These are phyloP conservation scores for Coemansia sp. DNA, from an alignment of 192 early-diverging fungal genomes.

Conservation along the genomic window DNA sequence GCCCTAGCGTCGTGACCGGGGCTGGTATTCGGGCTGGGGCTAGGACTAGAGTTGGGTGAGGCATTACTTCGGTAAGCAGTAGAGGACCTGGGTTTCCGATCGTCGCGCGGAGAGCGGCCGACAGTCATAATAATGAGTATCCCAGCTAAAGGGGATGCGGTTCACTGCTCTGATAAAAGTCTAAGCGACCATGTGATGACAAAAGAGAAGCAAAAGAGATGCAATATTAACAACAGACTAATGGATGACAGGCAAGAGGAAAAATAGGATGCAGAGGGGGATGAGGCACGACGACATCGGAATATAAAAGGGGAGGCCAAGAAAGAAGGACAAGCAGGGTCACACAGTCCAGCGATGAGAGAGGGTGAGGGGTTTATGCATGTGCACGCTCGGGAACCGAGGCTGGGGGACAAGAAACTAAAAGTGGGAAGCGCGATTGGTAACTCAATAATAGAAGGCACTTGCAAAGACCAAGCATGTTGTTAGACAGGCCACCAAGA, in stretches of 20 bases:
- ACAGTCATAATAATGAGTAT: background rate
- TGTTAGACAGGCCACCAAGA: background rate
- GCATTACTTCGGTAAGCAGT: background rate
- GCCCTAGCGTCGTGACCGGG: background rate
- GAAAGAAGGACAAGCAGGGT: background rate
- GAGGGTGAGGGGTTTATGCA: background rate
- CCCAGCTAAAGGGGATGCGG: background rate
- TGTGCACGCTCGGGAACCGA: background rate
- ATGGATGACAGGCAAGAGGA: background rate
- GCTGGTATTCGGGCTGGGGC: background rate
- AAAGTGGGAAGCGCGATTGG: background rate
- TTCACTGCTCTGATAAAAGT: background rate
- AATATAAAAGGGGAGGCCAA: background rate
- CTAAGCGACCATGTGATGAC: background rate
- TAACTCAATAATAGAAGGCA: background rate
- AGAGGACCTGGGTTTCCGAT: background rate
- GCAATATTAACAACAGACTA: background rate
- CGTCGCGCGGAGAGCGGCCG: background rate
- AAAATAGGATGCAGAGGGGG: background rate
- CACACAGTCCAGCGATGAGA: background rate
- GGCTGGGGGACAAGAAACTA: background rate
- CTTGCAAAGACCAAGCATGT: background rate
- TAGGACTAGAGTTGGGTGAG: background rate
- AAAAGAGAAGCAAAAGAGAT: background rate
- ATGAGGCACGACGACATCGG: background rate